Evolutionary conservation across 805 yeast species (phyloP).

Genomic region (Sugiyamaella valdiviana): DNA sequence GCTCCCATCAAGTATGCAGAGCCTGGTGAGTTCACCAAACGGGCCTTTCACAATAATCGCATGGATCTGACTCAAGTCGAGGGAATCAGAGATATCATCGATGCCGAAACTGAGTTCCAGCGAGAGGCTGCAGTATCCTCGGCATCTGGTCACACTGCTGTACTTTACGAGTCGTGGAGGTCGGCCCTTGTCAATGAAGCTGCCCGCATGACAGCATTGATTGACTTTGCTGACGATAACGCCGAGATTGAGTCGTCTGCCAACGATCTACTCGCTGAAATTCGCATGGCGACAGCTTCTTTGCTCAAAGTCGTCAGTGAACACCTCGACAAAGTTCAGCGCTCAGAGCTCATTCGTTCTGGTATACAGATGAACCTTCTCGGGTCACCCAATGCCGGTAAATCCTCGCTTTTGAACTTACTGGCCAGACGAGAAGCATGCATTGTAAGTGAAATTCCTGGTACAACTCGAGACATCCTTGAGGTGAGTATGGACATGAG

Average conservation of each 20-base stretch:
- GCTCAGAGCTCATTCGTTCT: conserved; percentile 48
- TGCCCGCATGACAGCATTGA: conserved; percentile 77
- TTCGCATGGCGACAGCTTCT: conserved; percentile 37
- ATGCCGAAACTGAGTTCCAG: conserved; percentile 91
- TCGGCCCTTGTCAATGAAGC: conserved; percentile 52
- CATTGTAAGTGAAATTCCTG: conserved; percentile 85
- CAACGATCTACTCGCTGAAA: conserved; percentile 42
- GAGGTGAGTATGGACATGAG: conserved; percentile 74
- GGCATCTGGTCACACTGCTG: conserved; percentile 61
- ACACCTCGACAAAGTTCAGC: conserved; percentile 28
- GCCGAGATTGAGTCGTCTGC: conserved; percentile 26
- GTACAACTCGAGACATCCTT: conserved; percentile 87
- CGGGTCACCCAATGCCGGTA: conserved; percentile 97
- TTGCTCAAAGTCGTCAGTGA: conserved; percentile 42
- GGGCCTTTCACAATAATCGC: conserved; percentile 80
- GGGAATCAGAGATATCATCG: conserved; percentile 80
- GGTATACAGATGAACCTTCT: conserved; percentile 71
- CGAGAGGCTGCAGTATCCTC: conserved; percentile 67
- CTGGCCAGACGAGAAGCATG: conserved; percentile 77
- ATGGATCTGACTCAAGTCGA: conserved; percentile 86
- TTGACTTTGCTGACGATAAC: conserved; percentile 94
- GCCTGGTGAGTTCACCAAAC: conserved; percentile 83
- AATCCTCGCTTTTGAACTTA: conserved; percentile 76
- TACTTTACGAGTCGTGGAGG: conserved; percentile 61
- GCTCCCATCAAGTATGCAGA: conserved; percentile 70